Evolutionary conservation across 2,329 filamentous ascomycete genomes (phyloP), one percentile per base, ranked within the genome.

Genomic region (Hypoxylon sp.): DNA sequence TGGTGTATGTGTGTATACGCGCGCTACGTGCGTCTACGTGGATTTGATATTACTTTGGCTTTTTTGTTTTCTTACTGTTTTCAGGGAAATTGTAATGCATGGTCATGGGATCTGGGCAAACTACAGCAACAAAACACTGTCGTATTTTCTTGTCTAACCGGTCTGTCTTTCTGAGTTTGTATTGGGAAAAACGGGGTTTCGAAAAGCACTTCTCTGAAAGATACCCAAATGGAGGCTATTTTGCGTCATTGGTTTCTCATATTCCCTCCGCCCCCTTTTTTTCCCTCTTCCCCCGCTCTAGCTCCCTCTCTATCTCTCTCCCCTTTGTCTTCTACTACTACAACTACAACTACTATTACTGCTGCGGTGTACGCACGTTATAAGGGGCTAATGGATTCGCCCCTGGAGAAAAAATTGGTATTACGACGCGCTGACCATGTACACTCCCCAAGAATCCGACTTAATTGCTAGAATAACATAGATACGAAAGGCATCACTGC

Each of bases 181-280:
- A 63, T 65, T 56, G 56, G 65, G 62, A 60, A 68, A 44, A 57
- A 67, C 62, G 65, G 63, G 59, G 52, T 66, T 68, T 63, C 50
- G 47, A 68, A 68, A 66, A 63, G 57, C 62, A 59, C 60, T 66
- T 65, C 52, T 65, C 56, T 61, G 57, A 68, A 68, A 64, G 65
- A 68, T 68, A 68, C 65, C 65, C 65, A 68, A 68, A 68, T 62
- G 65, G 65, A 68, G 65, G 65, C 56, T 68, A 66, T 64, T 68
- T 41, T 66, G 65, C 63, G 65, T 63, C 65, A 66, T 66, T 68
- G 65, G 65, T 62, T 65, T 65, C 54, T 41, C 22, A 49, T 26
- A 41, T 48, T 34, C 20, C 43, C 26, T 13, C 61, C 51, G 7
- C 59, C 43, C 37, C 28, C 34, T 30, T 39, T 54, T 54, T 62